These are phyloP conservation scores for Nitzschia sp. DNA, from an alignment of 108 stramenopile species.

Conservation along the genomic window DNA sequence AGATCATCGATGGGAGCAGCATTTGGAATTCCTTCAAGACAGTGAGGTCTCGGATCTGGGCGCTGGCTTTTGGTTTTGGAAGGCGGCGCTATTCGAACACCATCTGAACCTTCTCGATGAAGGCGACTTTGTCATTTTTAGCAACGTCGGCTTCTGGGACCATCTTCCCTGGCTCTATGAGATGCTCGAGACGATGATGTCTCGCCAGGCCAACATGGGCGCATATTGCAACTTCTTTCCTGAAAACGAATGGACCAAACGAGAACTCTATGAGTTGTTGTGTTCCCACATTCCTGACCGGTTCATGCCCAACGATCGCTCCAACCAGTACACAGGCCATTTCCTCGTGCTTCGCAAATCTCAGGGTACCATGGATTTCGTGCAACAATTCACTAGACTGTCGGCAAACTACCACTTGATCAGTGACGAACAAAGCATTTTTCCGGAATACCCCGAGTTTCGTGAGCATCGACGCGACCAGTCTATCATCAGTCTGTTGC, in stretches of 20 bases:
- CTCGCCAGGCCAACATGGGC: neutral
- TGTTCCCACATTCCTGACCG: conserved; percentile 5
- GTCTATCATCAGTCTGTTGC: neutral
- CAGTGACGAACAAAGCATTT: conserved; percentile 1
- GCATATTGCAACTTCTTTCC: neutral
- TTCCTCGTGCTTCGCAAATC: conserved; percentile 7
- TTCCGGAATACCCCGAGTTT: conserved; percentile 5
- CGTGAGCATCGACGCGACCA: neutral
- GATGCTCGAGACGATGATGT: neutral
- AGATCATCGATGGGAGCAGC: conserved; percentile 11
- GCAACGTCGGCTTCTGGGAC: neutral
- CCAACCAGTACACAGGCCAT: conserved; percentile 2
- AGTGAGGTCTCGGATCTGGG: neutral
- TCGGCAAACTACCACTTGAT: conserved; percentile 2
- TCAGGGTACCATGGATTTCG: neutral
- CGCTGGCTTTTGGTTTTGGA: conserved; percentile 18
- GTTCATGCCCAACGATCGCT: neutral
- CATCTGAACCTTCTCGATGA: neutral
- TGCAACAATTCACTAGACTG: neutral
- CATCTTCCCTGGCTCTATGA: conserved; percentile 2
- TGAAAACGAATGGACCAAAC: conserved; percentile 12
- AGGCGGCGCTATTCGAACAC: conserved; percentile 10
- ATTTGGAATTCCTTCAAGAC: conserved; percentile 11
- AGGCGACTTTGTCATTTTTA: conserved; percentile 5
- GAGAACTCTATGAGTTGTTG: neutral